phyloP scores from a whole-genome alignment of 169 alveolate species.

The Plasmodium knowlesi region DNA sequence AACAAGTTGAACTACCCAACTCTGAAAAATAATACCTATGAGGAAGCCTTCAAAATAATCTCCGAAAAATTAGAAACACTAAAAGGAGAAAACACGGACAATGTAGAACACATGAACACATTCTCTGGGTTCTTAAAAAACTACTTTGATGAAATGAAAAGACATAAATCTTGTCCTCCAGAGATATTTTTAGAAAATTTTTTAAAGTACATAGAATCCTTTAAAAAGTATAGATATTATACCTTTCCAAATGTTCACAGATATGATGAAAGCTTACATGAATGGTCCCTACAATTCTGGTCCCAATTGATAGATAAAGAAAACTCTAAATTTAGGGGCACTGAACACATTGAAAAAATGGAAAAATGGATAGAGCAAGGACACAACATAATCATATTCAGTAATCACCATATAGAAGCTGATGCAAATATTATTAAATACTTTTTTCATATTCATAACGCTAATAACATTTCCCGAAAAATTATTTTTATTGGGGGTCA shows the following conservation, averaged over 20 bases:
- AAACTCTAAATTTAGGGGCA: slow-evolving; percentile 65
- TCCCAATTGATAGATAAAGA: slow-evolving; percentile 50
- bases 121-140: slow-evolving; percentile 60
- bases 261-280: slow-evolving; percentile 58
- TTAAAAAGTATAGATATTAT: slow-evolving; percentile 66
- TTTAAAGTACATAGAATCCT: slow-evolving; percentile 26
- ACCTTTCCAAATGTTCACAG: slow-evolving; percentile 58
- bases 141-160: slow-evolving; percentile 50
- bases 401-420: slow-evolving; percentile 77
- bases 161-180: slow-evolving; percentile 62
- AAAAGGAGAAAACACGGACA: slow-evolving; percentile 40
- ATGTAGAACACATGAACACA: slow-evolving; percentile 31
- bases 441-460: slow-evolving; percentile 35
- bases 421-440: slow-evolving; percentile 75
- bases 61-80: slow-evolving; percentile 14
- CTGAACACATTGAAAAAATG: slow-evolving; percentile 31
- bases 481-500: slow-evolving; percentile 76
- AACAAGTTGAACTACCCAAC: neutral
- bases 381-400: slow-evolving; percentile 49
- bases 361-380: slow-evolving; percentile 63
- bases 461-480: slow-evolving; percentile 51
- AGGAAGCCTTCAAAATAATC: slow-evolving; percentile 30
- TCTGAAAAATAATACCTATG: slow-evolving; percentile 23
- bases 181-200: slow-evolving; percentile 28
- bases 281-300: slow-evolving; percentile 75